Conservation (phyloP, 225 moss, liverwort and hornwort species). For the Pseudisothecium myosuroides region DNA sequence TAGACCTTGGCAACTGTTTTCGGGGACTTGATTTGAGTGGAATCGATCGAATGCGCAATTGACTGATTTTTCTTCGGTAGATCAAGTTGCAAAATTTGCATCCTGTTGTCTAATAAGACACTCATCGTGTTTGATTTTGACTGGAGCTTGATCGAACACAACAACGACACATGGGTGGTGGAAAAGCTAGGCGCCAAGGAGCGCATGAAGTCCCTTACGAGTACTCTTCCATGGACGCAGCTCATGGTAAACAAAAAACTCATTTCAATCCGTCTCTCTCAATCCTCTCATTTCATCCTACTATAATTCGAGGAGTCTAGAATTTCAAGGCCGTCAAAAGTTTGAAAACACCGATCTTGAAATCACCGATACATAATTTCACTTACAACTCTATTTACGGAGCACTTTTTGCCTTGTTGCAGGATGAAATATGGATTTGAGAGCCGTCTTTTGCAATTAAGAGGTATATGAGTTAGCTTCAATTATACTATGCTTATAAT, state of each 20-base stretch:
- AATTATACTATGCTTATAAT: too few species aligned
- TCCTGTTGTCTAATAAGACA: neutral
- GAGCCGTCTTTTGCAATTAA: too few species aligned
- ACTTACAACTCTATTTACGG: too few species aligned
- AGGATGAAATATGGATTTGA: too few species aligned
- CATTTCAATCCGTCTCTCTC: neutral
- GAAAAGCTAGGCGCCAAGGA: slow-evolving; percentile 40
- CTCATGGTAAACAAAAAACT: slow-evolving; percentile 23
- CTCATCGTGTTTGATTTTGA: slow-evolving; percentile 55
- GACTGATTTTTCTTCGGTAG: neutral
- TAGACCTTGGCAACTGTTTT: neutral
- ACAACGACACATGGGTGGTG: slow-evolving; percentile 60
- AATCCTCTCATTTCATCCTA: neutral
- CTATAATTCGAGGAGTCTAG: neutral
- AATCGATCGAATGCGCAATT: neutral
- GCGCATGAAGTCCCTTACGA: slow-evolving; percentile 15
- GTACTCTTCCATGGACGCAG: slow-evolving; percentile 40
- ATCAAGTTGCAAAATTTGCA: neutral
- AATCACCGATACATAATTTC: too few species aligned
- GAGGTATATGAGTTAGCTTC: too few species aligned
- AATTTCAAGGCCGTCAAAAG: neutral
- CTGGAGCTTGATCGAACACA: slow-evolving; percentile 67
- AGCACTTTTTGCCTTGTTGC: too few species aligned
- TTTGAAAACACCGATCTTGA: neutral
- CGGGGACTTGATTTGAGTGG: neutral